Conservation (phyloP, 257 asterid species). For the Nicotiana obtusifolia region DNA sequence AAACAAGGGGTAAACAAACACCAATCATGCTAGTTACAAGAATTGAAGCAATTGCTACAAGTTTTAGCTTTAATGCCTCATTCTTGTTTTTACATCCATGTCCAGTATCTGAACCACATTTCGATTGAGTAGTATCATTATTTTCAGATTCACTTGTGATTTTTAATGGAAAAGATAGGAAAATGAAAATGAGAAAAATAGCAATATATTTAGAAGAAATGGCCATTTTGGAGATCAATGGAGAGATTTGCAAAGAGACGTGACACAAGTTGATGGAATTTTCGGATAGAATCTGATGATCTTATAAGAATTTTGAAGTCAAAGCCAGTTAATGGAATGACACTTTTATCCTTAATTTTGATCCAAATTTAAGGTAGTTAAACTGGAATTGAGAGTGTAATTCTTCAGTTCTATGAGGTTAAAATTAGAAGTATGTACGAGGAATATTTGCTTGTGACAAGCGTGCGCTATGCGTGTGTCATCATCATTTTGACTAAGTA, state of each 20-base stretch:
- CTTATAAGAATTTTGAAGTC: background rate
- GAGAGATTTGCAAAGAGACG: background rate
- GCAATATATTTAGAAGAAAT: background rate
- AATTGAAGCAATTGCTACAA: conserved; percentile 31
- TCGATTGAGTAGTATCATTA: background rate
- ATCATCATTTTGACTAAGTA: background rate
- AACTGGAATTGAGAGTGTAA: background rate
- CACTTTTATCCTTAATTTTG: background rate
- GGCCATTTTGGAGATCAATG: background rate
- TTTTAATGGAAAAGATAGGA: background rate
- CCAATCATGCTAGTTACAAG: conserved; percentile 32
- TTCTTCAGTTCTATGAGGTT: background rate
- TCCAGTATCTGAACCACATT: conserved; percentile 8
- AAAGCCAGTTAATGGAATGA: background rate
- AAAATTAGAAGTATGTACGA: background rate
- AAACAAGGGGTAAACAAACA: conserved; percentile 27
- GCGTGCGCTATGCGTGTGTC: background rate
- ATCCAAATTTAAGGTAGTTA: background rate
- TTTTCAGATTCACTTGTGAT: background rate
- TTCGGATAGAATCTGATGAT: background rate
- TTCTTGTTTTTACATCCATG: conserved; percentile 11
- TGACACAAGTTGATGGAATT: background rate
- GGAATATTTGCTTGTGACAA: background rate
- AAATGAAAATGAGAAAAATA: background rate
- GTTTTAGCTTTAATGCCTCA: conserved; percentile 24